Conservation (phyloP, 306 rosid genomes). For the Acacia confusa region DNA sequence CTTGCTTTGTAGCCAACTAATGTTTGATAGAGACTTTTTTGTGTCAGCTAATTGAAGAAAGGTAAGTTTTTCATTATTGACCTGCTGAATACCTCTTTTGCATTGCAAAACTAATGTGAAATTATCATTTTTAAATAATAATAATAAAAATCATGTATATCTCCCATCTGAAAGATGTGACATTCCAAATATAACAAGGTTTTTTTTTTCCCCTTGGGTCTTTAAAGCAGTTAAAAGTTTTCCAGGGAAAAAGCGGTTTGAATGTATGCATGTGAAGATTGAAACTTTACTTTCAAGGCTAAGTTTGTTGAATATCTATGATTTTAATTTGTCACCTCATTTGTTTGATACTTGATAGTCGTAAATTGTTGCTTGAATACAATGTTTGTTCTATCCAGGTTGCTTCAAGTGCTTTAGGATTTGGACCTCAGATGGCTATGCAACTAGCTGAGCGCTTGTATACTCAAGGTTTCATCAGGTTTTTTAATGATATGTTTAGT, state of each 20-base stretch:
- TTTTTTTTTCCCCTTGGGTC: not conserved
- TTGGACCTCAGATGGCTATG: conserved; percentile 96
- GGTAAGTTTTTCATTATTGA: not conserved
- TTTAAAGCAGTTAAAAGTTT: not conserved
- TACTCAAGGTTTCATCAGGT: conserved; percentile 97
- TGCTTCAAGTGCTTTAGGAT: conserved; percentile 95
- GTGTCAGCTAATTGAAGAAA: not conserved
- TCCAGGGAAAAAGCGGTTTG: no score
- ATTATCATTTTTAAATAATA: not conserved
- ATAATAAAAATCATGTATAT: not conserved
- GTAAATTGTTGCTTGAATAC: not conserved
- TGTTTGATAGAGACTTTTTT: not conserved
- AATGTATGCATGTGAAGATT: conserved; percentile 9
- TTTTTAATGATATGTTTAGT: conserved; percentile 15
- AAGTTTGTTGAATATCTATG: conserved; percentile 14
- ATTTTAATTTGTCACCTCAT: conserved; percentile 2
- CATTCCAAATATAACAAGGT: no score
- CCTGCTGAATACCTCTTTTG: no score
- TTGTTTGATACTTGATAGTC: not conserved
- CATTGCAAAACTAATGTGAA: not conserved
- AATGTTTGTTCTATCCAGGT: conserved; percentile 52
- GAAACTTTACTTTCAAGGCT: conserved; percentile 21
- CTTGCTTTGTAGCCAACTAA: conserved; percentile 21
- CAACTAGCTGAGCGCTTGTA: conserved; percentile 94
- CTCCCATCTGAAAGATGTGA: not conserved